Evolutionary conservation across 768 basidiomycete species (phyloP).

Genomic region (Collybia sordida): DNA sequence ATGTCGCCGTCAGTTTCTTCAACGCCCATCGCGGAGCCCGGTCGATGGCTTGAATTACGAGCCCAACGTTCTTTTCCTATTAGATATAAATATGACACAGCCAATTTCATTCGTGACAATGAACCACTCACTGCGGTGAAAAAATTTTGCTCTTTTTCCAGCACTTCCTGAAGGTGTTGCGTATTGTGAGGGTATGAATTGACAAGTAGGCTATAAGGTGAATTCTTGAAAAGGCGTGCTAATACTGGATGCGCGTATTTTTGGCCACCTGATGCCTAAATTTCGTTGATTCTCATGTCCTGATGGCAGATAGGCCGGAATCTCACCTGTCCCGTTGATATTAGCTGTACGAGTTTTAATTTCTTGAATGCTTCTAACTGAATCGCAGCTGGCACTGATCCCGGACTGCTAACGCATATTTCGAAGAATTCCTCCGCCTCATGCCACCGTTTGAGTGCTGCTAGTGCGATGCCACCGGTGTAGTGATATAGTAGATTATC

Average conservation of each 20-base stretch:
- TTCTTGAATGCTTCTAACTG: constrained; percentile 91
- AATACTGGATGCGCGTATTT: constrained; percentile 71
- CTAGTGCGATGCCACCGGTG: constrained; percentile 68
- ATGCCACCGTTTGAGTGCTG: constrained; percentile 62
- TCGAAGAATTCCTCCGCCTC: constrained; percentile 81
- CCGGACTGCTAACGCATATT: constrained; percentile 68
- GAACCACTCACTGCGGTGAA: constrained; percentile 52
- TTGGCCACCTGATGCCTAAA: constrained; percentile 52
- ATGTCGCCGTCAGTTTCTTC: constrained; percentile 79
- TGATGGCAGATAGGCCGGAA: background rate
- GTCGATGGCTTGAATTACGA: constrained; percentile 64
- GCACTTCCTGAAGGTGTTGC: constrained; percentile 40
- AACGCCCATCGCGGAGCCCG: constrained; percentile 78
- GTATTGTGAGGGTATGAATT: constrained; percentile 63
- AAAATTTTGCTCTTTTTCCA: constrained; percentile 52
- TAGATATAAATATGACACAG: background rate
- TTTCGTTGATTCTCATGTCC: background rate
- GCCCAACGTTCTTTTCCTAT: constrained; percentile 73
- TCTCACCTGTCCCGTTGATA: constrained; percentile 69
- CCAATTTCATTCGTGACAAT: background rate
- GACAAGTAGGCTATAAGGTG: constrained; percentile 64
- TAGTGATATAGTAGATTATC: constrained; percentile 89
- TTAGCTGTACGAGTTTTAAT: constrained; percentile 73
- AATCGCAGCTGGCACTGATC: constrained; percentile 56
- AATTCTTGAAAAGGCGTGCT: constrained; percentile 59